Conservation (phyloP, 2,329 filamentous ascomycete genomes). For the Boeremia lycopersici region DNA sequence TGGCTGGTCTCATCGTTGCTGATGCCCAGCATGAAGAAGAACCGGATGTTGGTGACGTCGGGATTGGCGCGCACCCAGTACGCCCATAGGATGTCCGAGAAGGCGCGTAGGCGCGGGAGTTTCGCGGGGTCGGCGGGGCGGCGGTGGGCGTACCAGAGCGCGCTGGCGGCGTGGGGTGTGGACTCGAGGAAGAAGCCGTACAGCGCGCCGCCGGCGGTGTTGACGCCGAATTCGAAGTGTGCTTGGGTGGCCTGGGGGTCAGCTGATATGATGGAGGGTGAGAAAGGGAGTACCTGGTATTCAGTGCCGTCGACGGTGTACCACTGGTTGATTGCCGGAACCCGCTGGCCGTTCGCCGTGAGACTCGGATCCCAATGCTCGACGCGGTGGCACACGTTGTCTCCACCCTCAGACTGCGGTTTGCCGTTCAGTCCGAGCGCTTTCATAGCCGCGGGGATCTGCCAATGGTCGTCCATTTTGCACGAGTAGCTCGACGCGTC, state of each 20-base stretch:
- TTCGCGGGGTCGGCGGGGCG: constrained; percentile 1
- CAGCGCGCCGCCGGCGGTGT: constrained; percentile 19
- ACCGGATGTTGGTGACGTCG: constrained; percentile 18
- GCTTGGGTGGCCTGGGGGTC: constrained; percentile 22
- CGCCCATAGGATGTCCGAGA: constrained; percentile 31
- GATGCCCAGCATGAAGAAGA: constrained; percentile 28
- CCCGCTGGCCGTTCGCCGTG: constrained; percentile 9
- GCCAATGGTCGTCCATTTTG: constrained; percentile 20
- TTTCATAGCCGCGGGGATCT: constrained; percentile 8
- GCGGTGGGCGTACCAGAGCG: constrained; percentile 12
- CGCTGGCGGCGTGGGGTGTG: constrained; percentile 12
- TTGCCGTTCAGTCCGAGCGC: constrained; percentile 16
- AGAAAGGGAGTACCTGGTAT: constrained; percentile 4
- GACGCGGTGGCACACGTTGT: constrained; percentile 20
- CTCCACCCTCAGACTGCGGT: constrained; percentile 16
- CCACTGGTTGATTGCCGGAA: constrained; percentile 21
- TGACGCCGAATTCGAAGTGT: constrained; percentile 22
- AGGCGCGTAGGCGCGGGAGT: constrained; percentile 19
- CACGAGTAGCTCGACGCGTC: constrained; percentile 13
- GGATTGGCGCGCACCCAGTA: constrained; percentile 23
- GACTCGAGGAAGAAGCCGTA: constrained; percentile 21
- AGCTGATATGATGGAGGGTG: not conserved
- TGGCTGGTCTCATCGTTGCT: constrained; percentile 24
- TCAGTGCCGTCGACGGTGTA: constrained; percentile 20
- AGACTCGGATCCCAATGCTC: constrained; percentile 23